Percentiles rank a stretch among this genome's conserved stretches.
These are phyloP conservation scores for Alnus glutinosa DNA, from an alignment of 306 rosid genomes.

Conservation along the genomic window DNA sequence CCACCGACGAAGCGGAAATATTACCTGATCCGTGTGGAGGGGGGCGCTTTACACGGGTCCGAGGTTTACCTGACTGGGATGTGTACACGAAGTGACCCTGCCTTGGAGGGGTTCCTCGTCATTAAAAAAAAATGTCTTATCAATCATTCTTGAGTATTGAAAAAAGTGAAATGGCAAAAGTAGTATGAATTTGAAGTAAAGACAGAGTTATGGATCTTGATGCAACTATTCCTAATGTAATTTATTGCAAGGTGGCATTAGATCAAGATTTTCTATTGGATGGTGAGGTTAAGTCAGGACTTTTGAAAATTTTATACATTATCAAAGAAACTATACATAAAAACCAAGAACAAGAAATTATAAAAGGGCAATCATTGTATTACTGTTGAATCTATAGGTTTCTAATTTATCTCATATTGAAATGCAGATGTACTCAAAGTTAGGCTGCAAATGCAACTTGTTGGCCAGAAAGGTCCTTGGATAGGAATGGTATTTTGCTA, in stretches of 20 bases:
- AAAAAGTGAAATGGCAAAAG: neutral
- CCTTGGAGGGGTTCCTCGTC: too few species aligned
- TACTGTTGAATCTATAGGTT: neutral
- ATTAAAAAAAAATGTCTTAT: neutral
- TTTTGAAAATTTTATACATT: slow-evolving; percentile 12
- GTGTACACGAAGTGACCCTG: too few species aligned
- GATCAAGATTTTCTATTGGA: slow-evolving; percentile 11
- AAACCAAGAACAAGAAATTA: neutral
- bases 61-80: too few species aligned
- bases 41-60: too few species aligned
- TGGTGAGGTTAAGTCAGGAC: slow-evolving; percentile 16
- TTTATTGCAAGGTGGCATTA: neutral
- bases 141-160: slow-evolving; percentile 12
- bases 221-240: neutral
- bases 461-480: slow-evolving; percentile 90
- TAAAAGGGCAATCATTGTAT: slow-evolving; percentile 6
- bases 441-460: slow-evolving; percentile 98
- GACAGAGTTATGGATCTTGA: neutral
- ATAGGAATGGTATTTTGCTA: slow-evolving; percentile 77
- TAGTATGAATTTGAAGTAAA: neutral
- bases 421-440: slow-evolving; percentile 91
- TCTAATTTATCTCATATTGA: slow-evolving; percentile 30
- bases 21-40: too few species aligned
- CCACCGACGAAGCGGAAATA: too few species aligned
- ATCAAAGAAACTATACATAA: neutral